Evolutionary conservation across 176 grass and related monocot genomes (phyloP).

Genomic region (Paspalum vaginatum): DNA sequence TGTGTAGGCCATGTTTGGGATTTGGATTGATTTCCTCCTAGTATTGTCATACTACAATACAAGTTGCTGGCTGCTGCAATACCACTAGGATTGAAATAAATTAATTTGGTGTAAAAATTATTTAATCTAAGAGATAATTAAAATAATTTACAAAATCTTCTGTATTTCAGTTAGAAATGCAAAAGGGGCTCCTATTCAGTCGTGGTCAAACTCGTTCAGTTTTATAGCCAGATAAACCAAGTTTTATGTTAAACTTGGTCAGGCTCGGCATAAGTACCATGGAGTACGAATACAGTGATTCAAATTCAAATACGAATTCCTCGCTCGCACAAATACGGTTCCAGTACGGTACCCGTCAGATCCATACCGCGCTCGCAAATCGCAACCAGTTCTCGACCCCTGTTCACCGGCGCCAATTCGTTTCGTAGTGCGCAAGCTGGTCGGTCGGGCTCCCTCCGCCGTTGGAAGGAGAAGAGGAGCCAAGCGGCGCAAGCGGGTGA

Average conservation of each 20-base stretch:
- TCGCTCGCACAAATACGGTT: background rate
- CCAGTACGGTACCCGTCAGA: background rate
- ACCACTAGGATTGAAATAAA: too few relatives aligned
- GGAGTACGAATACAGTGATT: background rate
- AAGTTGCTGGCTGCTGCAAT: too few relatives aligned
- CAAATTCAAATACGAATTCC: background rate
- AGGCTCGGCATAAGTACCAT: background rate
- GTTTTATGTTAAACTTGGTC: too few relatives aligned
- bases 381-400: background rate
- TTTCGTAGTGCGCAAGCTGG: constrained; percentile 21
- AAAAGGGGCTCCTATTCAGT: too few relatives aligned
- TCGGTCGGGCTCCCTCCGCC: constrained; percentile 18
- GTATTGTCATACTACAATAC: too few relatives aligned
- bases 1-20: background rate
- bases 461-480: background rate
- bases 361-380: background rate
- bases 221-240: too few relatives aligned
- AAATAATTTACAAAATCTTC: too few relatives aligned
- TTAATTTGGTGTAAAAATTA: too few relatives aligned
- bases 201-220: too few relatives aligned
- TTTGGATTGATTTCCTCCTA: background rate
- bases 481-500: background rate
- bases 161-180: too few relatives aligned
- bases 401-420: background rate
- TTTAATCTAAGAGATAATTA: too few relatives aligned